These are phyloP conservation scores for Geosmithia putterillii DNA, from an alignment of 2,329 filamentous ascomycete species.

Conservation along the genomic window DNA sequence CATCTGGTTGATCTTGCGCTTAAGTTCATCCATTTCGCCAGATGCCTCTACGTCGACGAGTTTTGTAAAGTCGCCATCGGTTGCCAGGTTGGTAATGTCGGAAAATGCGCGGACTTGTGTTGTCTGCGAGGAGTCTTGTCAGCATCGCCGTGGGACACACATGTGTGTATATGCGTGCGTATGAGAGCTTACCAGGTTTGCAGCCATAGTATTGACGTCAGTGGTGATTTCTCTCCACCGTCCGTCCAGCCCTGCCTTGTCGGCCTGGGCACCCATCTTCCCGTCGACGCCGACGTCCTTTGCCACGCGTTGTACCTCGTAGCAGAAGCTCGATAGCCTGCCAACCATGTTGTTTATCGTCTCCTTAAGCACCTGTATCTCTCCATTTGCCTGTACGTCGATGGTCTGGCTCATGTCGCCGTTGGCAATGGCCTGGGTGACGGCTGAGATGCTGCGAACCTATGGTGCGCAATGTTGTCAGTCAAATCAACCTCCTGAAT, in stretches of 20 bases:
- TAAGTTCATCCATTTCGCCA: constrained; percentile 97
- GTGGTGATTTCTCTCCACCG: constrained; percentile 98
- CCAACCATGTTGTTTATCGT: constrained; percentile 99
- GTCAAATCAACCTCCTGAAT: too few relatives aligned
- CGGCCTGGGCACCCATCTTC: constrained; percentile 96
- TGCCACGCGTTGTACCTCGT: constrained; percentile 88
- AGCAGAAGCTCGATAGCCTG: constrained; percentile 86
- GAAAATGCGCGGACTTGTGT: constrained; percentile 96
- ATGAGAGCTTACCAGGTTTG: constrained; percentile 29
- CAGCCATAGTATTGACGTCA: constrained; percentile 88
- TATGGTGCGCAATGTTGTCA: constrained; percentile 18
- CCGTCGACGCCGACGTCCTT: constrained; percentile 95
- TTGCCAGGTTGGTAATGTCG: constrained; percentile 95
- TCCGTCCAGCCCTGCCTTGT: constrained; percentile 83
- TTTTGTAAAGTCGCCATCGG: constrained; percentile 94
- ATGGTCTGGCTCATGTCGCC: constrained; percentile 95
- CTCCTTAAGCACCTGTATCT: constrained; percentile 86
- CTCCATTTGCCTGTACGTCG: constrained; percentile 86
- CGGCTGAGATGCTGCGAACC: constrained; percentile 84
- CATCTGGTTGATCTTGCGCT: constrained; percentile 99
- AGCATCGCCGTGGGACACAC: not conserved
- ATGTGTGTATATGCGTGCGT: not conserved
- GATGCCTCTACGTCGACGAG: constrained; percentile 94
- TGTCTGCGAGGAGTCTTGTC: constrained; percentile 29
- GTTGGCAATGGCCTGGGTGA: constrained; percentile 89